Conservation (phyloP, 441 rosid species). For the Metrosideros polymorpha region DNA sequence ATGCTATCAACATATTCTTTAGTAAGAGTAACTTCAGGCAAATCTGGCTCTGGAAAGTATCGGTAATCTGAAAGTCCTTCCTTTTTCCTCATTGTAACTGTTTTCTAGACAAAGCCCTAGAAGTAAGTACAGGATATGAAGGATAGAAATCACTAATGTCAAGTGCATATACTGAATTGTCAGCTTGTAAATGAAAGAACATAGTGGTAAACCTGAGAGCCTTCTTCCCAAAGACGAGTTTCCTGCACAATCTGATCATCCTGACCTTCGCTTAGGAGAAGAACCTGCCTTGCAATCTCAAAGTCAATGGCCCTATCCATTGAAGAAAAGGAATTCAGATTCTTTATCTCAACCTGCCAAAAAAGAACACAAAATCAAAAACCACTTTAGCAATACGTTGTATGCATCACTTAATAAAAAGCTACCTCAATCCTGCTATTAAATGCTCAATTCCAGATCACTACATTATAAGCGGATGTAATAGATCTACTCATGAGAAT, state of each 20-base stretch:
- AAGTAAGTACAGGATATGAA: background rate
- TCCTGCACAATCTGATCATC: conserved; percentile 69
- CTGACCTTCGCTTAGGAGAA: conserved; percentile 58
- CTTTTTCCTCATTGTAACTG: conserved; percentile 94
- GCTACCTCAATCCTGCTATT: background rate
- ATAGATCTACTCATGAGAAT: background rate
- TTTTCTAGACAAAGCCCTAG: conserved; percentile 42
- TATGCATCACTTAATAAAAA: background rate
- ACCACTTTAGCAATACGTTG: background rate
- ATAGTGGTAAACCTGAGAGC: conserved; percentile 52
- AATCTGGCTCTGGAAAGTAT: conserved; percentile 95
- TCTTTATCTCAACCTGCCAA: conserved; percentile 87
- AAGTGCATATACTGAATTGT: background rate
- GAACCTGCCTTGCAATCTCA: conserved; percentile 80
- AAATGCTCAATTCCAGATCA: background rate
- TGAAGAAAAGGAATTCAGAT: conserved; percentile 82
- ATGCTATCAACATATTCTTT: conserved; percentile 59
- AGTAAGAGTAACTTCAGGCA: conserved; percentile 70
- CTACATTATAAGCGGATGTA: background rate
- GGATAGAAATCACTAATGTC: background rate
- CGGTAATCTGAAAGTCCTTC: conserved; percentile 96
- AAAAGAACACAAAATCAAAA: background rate
- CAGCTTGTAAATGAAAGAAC: background rate
- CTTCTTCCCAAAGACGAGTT: conserved; percentile 99
- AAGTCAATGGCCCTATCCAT: conserved; percentile 81